Conservation (phyloP, 2,329 filamentous ascomycete genomes). For the Fusarium buharicum region DNA sequence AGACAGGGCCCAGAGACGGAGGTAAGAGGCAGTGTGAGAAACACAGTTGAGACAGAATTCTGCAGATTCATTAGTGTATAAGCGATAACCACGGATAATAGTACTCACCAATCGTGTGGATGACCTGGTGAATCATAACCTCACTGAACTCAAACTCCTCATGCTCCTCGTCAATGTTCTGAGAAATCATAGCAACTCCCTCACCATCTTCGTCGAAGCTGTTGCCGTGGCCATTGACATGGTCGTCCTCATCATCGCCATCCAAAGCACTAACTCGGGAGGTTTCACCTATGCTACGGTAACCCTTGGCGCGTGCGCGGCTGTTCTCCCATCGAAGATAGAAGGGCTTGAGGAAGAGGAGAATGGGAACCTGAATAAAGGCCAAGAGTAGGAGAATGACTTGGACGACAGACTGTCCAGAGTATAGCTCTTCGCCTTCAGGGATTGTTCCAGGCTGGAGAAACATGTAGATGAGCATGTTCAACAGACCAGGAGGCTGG, state of each 20-base stretch:
- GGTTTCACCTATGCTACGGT: constrained; percentile 91
- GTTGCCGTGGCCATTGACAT: constrained; percentile 67
- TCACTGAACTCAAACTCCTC: constrained; percentile 98
- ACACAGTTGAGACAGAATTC: constrained; percentile 99
- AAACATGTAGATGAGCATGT: constrained; percentile 99
- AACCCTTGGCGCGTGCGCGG: constrained; percentile 84
- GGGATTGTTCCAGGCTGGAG: constrained; percentile 77
- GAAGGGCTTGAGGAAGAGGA: constrained; percentile 95
- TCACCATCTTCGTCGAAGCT: constrained; percentile 75
- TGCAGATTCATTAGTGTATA: constrained; percentile 53
- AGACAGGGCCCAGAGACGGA: constrained; percentile 97
- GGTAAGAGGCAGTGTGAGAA: constrained; percentile 97
- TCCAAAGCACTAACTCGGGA: constrained; percentile 90
- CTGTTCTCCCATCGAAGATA: constrained; percentile 96
- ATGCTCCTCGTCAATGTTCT: constrained; percentile 86
- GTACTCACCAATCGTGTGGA: constrained; percentile 92
- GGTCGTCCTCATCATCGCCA: constrained; percentile 77
- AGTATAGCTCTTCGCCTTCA: constrained; percentile 76
- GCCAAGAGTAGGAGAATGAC: constrained; percentile 82
- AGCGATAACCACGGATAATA: not conserved
- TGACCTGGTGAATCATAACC: constrained; percentile 98
- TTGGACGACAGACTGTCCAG: constrained; percentile 80
- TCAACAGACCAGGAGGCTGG: constrained; percentile 86
- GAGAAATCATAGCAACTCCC: constrained; percentile 86
- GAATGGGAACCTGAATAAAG: constrained; percentile 84